A percentile compares a stretch with the other conserved stretches of the same genome.
These are phyloP conservation scores for Tetradesmus lagerheimii DNA, from an alignment of 139 green algal species.

Conservation along the genomic window DNA sequence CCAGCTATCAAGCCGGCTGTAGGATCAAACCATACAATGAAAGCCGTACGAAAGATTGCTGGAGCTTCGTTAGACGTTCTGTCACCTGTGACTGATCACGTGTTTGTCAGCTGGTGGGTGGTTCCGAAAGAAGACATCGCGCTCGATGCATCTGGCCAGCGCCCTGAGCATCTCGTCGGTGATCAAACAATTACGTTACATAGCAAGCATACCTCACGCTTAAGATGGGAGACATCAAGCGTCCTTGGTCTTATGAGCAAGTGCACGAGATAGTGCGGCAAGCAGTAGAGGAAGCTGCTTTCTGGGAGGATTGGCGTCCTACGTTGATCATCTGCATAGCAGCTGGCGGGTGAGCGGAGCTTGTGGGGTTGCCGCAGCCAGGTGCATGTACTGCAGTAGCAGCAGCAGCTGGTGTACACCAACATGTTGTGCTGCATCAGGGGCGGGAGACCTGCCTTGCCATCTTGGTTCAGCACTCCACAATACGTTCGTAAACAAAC, in stretches of 20 bases:
- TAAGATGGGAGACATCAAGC: background rate
- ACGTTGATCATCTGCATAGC: conserved; percentile 28
- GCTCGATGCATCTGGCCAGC: background rate
- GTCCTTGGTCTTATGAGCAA: background rate
- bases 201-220: background rate
- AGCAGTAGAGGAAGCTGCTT: background rate
- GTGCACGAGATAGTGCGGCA: background rate
- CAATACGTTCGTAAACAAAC: no score
- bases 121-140: background rate
- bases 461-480: no score
- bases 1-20: no score
- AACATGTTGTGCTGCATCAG: background rate
- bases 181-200: background rate
- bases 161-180: background rate
- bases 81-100: background rate
- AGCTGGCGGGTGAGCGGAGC: conserved; percentile 8
- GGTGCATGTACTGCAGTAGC: background rate
- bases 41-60: no score
- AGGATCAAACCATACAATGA: no score
- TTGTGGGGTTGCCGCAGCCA: background rate
- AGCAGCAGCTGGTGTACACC: background rate
- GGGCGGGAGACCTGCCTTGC: no score
- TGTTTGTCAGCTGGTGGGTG: background rate
- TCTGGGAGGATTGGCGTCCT: background rate
- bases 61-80: background rate